Base-by-base conservation (phyloP, 2,329 filamentous ascomycete species). In the Chaetothyriales sp. region DNA sequence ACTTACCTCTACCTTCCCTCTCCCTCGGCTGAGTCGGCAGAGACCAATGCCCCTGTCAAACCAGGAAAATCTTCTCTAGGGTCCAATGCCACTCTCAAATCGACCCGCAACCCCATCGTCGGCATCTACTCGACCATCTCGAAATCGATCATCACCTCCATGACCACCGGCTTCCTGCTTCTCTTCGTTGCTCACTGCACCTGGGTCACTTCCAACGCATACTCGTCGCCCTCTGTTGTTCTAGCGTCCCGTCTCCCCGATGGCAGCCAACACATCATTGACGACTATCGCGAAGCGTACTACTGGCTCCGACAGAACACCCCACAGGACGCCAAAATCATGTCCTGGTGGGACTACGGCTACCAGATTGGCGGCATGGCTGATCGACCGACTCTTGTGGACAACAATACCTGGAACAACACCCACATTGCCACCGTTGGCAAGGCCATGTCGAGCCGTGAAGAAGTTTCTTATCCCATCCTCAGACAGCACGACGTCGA, bases 371-470 rank as follows among this genome's bases (percentile, higher is more conserved):
- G 92, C 72, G 92, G 92, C 59, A 98, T 98, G 92, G 92, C 92
- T 47, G 92, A 98, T 68, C 80, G 92, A 50, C 92, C 92, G 32
- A 98, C 92, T 1, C 76, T 98, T 32, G 92, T 98, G 32, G 92
- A 98, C 74, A 98, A 98, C 76, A 98, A 98, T 73, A 98, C 92
- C 1, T 98, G 92, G 92, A 98, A 98, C 76, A 98, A 98, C 74
- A 98, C 92, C 6, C 92, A 98, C 68, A 98, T 98, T 70, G 92
- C 92, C 49, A 98, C 92, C 12, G 92, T 98, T 52, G 92, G 92
- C 64, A 98, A 98, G 73, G 92, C 92, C 43, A 96, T 98, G 92
- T 92, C 85, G 71, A 95, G 89, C 6, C 77, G 86, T 45, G 92
- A 98, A 69, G 93, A 98, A 68, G 89, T 96, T 69, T 95, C 88